Percentiles rank a stretch among this genome's conserved stretches.
Conservation (phyloP, 306 rosid genomes). For the Pterocarpus macrocarpus region DNA sequence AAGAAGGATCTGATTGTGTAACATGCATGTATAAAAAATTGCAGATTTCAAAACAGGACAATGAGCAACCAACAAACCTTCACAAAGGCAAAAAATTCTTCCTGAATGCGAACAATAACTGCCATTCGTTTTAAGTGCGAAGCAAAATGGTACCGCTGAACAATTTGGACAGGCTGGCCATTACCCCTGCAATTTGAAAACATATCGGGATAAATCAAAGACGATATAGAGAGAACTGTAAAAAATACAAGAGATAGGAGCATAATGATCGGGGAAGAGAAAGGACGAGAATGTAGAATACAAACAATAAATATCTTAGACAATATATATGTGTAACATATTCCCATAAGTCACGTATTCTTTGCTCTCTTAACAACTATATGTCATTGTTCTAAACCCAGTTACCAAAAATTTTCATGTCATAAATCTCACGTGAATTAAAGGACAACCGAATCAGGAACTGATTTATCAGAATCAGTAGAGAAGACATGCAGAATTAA, state of each 20-base stretch:
- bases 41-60: conserved; percentile 4
- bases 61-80: conserved; percentile 69
- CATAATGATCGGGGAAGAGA: conserved; percentile 8
- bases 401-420: not conserved
- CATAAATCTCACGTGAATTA: conserved; percentile 13
- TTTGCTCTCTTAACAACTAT: conserved; percentile 1
- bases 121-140: conserved; percentile 97
- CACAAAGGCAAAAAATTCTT: conserved; percentile 89
- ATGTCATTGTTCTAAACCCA: conserved; percentile 27
- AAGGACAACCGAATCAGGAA: not conserved
- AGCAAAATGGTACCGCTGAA: conserved; percentile 97
- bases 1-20: conserved; percentile 19
- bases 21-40: conserved; percentile 35
- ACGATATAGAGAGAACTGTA: not conserved
- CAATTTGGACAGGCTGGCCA: conserved; percentile 89
- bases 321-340: not conserved
- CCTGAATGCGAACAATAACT: conserved; percentile 93
- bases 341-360: not conserved
- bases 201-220: conserved; percentile 32
- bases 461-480: conserved; percentile 9
- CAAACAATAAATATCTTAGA: conserved; percentile 14
- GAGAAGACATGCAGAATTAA: conserved; percentile 38
- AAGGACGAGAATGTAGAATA: conserved; percentile 28
- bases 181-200: conserved; percentile 71
- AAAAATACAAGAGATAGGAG: not conserved